These are phyloP conservation scores for Actinidia chinensis DNA, from an alignment of 179 eudicot genomes.

Conservation along the genomic window DNA sequence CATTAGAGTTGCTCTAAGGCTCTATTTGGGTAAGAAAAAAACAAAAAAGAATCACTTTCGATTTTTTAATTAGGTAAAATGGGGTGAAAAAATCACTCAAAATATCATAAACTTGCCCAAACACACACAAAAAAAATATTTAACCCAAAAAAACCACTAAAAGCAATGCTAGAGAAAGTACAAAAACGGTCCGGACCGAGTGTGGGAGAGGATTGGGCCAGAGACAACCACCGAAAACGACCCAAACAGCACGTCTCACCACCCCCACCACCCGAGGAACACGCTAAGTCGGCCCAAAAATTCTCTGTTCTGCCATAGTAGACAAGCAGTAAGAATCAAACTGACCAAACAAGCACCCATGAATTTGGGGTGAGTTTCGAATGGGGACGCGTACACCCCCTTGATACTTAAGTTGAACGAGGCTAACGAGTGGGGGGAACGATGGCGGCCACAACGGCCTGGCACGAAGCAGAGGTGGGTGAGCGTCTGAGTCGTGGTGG, in stretches of 20 bases:
- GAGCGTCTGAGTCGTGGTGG: too few species aligned
- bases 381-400: neutral
- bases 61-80: too few species aligned
- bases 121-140: too few species aligned
- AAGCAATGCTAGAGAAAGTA: neutral
- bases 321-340: neutral
- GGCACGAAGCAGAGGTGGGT: neutral
- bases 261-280: neutral
- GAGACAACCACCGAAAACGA: neutral
- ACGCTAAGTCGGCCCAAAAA: neutral
- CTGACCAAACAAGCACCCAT: neutral
- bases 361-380: neutral
- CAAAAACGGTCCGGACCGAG: neutral
- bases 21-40: too few species aligned
- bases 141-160: neutral
- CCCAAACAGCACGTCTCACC: neutral
- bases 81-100: too few species aligned
- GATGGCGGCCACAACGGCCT: neutral
- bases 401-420: conserved; percentile 4
- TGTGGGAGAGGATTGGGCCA: neutral
- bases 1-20: too few species aligned
- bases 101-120: too few species aligned
- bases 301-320: neutral
- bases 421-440: neutral
- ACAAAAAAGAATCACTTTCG: too few species aligned